These are phyloP conservation scores for Daldinia eschscholtzii DNA, from an alignment of 2,329 filamentous ascomycete genomes.

Conservation along the genomic window DNA sequence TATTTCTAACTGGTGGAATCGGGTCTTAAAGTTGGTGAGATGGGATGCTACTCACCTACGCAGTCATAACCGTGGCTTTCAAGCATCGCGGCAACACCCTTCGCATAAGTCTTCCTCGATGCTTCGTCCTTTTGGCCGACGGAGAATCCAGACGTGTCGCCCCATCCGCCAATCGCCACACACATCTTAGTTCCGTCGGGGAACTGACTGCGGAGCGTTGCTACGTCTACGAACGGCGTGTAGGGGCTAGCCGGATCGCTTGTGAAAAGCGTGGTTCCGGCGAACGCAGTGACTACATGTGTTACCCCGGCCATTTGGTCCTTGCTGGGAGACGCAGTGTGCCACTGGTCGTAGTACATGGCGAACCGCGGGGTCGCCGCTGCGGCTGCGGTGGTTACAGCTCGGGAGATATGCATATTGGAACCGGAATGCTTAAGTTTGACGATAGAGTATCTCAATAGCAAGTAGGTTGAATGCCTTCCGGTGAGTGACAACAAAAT, in stretches of 20 bases:
- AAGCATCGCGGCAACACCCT: conserved; percentile 74
- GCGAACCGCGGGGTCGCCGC: conserved; percentile 45
- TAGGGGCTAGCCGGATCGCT: conserved; percentile 43
- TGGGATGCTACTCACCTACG: conserved; percentile 63
- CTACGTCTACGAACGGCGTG: conserved; percentile 47
- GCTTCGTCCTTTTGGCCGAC: conserved; percentile 64
- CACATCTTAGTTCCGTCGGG: conserved; percentile 69
- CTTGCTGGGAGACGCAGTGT: conserved; percentile 40
- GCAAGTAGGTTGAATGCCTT: conserved; percentile 2
- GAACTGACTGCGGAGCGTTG: conserved; percentile 61
- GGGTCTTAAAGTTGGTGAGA: too few species aligned
- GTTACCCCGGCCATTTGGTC: conserved; percentile 47
- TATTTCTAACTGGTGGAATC: too few species aligned
- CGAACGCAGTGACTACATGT: conserved; percentile 51
- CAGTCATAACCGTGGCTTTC: conserved; percentile 73
- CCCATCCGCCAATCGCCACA: conserved; percentile 82
- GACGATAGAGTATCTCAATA: background rate
- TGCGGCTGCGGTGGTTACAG: conserved; percentile 35
- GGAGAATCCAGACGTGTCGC: conserved; percentile 74
- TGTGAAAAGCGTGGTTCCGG: conserved; percentile 48
- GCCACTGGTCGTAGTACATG: conserved; percentile 51
- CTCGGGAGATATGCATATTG: conserved; percentile 44
- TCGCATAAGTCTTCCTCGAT: conserved; percentile 70
- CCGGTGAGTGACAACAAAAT: background rate
- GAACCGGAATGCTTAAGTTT: conserved; percentile 8